Percentiles rank a stretch among this genome's conserved stretches.
These are phyloP conservation scores for Eutrema yunnanense DNA, from an alignment of 345 rosid species.

Conservation along the genomic window DNA sequence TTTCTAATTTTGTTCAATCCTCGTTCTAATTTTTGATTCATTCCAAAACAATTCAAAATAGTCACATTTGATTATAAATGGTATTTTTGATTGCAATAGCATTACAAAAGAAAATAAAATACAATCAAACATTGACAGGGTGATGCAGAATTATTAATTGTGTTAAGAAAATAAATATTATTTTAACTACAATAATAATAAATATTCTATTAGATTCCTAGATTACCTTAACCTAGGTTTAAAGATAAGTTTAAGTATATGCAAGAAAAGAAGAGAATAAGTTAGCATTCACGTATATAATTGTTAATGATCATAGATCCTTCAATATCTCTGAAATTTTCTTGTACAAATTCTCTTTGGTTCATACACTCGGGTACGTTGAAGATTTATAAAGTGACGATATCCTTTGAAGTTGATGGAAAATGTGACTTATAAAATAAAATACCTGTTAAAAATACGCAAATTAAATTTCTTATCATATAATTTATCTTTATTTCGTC, in stretches of 20 bases:
- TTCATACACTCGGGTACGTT: not conserved
- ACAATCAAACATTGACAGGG: not conserved
- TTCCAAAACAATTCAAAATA: too few species aligned
- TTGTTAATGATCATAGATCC: not conserved
- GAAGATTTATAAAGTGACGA: not conserved
- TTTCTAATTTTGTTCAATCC: too few species aligned
- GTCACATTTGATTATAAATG: too few species aligned
- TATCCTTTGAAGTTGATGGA: not conserved
- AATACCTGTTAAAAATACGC: not conserved
- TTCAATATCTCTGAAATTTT: not conserved
- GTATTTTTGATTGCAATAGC: too few species aligned
- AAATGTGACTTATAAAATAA: not conserved
- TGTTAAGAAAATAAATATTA: not conserved
- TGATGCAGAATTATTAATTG: not conserved
- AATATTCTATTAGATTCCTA: not conserved
- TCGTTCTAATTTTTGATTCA: too few species aligned
- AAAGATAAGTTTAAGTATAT: not conserved
- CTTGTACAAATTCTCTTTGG: not conserved
- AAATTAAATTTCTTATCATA: not conserved
- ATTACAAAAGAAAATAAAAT: not conserved
- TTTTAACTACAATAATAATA: not conserved
- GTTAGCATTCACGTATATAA: not conserved
- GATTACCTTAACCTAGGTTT: not conserved
- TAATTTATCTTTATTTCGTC: not conserved
- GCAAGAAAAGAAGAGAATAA: not conserved